phyloP scores from a whole-genome alignment of 108 stramenopile genomes.

The Cyclotella sp. region DNA sequence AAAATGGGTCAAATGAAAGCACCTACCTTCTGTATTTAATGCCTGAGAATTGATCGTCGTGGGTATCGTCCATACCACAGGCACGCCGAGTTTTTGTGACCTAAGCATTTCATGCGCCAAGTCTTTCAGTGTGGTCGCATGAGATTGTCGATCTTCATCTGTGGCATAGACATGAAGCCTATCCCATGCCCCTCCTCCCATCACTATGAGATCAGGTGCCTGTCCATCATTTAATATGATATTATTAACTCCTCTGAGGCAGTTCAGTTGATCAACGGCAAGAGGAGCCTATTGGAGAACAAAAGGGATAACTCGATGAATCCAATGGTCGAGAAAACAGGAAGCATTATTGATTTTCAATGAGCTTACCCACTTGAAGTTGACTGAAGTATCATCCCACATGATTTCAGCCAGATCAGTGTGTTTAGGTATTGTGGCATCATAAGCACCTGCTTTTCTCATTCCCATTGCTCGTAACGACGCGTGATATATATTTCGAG shows the following conservation, averaged over 20 bases:
- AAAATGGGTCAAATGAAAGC: neutral
- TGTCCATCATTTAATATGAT: conserved; percentile 11
- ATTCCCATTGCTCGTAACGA: conserved; percentile 72
- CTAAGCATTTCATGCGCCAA: conserved; percentile 55
- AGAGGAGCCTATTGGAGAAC: conserved; percentile 53
- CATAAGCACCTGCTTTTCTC: conserved; percentile 68
- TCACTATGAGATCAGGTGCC: conserved; percentile 64
- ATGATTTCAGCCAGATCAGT: conserved; percentile 48
- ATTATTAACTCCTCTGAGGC: conserved; percentile 50
- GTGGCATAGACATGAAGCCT: conserved; percentile 68
- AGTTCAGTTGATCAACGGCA: conserved; percentile 60
- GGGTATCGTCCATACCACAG: conserved; percentile 83
- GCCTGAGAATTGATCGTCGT: conserved; percentile 82
- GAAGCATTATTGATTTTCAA: neutral
- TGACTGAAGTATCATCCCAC: conserved; percentile 53
- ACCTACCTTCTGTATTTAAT: conserved; percentile 55
- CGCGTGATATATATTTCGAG: conserved; percentile 79
- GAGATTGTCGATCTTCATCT: conserved; percentile 62
- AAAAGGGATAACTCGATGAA: too few species aligned
- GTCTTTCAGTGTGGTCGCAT: conserved; percentile 48
- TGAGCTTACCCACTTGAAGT: conserved; percentile 68
- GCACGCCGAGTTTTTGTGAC: conserved; percentile 45
- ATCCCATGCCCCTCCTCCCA: conserved; percentile 91
- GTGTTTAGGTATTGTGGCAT: conserved; percentile 76
- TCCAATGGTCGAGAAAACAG: neutral